Conservation (phyloP, 805 yeast genomes). For the Ogataea chonburiensis region DNA sequence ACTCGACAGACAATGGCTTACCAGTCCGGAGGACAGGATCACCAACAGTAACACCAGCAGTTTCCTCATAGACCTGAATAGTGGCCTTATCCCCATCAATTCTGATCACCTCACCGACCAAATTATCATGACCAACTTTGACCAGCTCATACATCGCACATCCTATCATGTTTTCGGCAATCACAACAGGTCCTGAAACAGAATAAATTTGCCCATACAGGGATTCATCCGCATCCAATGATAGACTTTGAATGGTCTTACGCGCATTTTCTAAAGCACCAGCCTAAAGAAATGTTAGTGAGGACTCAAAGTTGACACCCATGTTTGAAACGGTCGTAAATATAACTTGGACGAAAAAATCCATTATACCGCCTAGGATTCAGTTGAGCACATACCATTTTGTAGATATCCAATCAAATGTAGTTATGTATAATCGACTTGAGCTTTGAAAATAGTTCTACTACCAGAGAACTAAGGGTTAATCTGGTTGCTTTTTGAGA, state of each 20-base stretch:
- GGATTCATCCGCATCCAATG: conserved; percentile 72
- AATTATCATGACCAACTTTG: conserved; percentile 93
- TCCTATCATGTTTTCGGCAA: conserved; percentile 98
- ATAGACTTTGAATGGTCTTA: conserved; percentile 83
- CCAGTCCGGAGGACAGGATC: conserved; percentile 99
- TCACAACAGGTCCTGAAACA: conserved; percentile 96
- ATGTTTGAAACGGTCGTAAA: too few species aligned
- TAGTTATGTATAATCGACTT: conserved; percentile 17
- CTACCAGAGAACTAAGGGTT: background rate
- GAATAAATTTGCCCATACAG: conserved; percentile 88
- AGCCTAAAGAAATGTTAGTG: conserved; percentile 50
- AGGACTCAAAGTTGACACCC: too few species aligned
- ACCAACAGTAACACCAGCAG: conserved; percentile 99
- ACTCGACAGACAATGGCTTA: conserved; percentile 96
- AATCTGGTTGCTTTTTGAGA: conserved; percentile 22
- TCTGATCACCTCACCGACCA: conserved; percentile 98
- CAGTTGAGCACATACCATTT: conserved; percentile 9
- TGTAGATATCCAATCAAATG: conserved; percentile 1
- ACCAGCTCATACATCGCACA: conserved; percentile 99
- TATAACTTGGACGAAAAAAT: too few species aligned
- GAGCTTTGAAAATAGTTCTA: background rate
- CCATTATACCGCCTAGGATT: too few species aligned
- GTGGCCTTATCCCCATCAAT: conserved; percentile 96
- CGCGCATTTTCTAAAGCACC: conserved; percentile 98
- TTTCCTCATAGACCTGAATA: conserved; percentile 98